Evolutionary conservation across 495 filamentous ascomycete genomes (phyloP), one percentile per base, ranked within the genome.

Genomic region (Entonaema liquescens): DNA sequence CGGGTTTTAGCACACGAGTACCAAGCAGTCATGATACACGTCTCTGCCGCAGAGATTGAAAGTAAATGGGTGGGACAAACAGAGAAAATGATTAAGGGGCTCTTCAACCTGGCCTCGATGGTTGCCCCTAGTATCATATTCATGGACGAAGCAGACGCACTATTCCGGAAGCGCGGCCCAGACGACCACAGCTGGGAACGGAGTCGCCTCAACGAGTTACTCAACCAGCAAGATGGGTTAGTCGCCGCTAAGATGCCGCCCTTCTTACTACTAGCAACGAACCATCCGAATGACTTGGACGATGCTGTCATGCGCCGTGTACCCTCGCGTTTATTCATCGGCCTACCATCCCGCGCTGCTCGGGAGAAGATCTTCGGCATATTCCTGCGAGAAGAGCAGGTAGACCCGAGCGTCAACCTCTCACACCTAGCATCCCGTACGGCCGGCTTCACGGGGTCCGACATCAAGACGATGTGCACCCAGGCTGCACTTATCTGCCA

Each of bases 121-220:
- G 17, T 76, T 6, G 35, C 50, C 5, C 74, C 74, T 5, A 38
- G 57, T 28, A 50, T 76, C 26, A 31, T 76, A 23, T 76, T 76
- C 60, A 75, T 76, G 31, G 74, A 76, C 57, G 73, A 76, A 38
- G 73, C 59, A 0, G 74, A 76, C 26, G 26, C 68, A 11, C 26
- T 76, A 13, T 75, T 75, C 38, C 44, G 53, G 13, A 42, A 55
- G 15, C 60, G 66, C 7, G 21, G 9, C 17, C 1, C 21, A 0
- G 47, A 47, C 1, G 68, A 68, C 29, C 50, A 49, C 26, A 19
- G 17, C 12, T 60, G 53, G 47, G 62, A 66, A 44, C 36, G 72
- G 17, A 55, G 26, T 8, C 25, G 25, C 2, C 13, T 74, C 31
- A 75, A 74, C 29, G 31, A 74, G 50, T 53, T 75, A 3, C 67